These are phyloP conservation scores for Auricularia cornea DNA, from an alignment of 768 basidiomycete species.

Conservation along the genomic window DNA sequence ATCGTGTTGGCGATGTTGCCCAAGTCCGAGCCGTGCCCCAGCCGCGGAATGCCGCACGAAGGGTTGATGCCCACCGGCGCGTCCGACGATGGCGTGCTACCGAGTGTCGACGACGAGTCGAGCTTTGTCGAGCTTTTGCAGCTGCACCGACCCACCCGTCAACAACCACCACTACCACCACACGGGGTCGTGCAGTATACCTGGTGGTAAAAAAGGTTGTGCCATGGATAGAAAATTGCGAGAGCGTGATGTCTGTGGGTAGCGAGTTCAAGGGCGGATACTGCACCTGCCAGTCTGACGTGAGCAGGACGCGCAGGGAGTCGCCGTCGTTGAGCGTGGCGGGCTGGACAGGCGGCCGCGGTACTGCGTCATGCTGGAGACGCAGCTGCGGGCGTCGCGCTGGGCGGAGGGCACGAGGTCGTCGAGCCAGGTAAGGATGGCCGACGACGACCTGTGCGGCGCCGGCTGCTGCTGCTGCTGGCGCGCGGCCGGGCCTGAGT, in stretches of 20 bases:
- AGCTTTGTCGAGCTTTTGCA: too few relatives aligned
- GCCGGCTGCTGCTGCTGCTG: background rate
- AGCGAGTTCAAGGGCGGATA: slow-evolving; percentile 96
- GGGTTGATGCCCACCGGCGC: slow-evolving; percentile 83
- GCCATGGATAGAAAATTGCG: too few relatives aligned
- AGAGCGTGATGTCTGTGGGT: slow-evolving; percentile 95
- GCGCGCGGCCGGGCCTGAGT: background rate
- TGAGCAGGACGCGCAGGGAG: slow-evolving; percentile 73
- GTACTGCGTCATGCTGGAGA: background rate
- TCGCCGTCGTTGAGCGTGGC: slow-evolving; percentile 32
- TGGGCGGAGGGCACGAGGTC: background rate
- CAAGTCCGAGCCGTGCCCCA: slow-evolving; percentile 42
- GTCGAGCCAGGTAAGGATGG: background rate
- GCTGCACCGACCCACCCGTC: too few relatives aligned
- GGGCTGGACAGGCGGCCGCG: slow-evolving; percentile 4
- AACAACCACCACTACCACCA: too few relatives aligned
- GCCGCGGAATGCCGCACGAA: slow-evolving; percentile 63
- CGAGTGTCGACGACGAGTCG: too few relatives aligned
- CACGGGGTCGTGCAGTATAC: too few relatives aligned
- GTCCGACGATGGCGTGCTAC: too few relatives aligned
- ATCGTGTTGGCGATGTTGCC: slow-evolving; percentile 86
- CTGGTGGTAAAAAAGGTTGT: too few relatives aligned
- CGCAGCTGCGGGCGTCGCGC: background rate
- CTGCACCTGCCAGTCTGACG: slow-evolving; percentile 67
- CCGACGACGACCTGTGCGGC: background rate